Base-by-base conservation (phyloP, 2,329 filamentous ascomycete species). In the Alternaria dauci region DNA sequence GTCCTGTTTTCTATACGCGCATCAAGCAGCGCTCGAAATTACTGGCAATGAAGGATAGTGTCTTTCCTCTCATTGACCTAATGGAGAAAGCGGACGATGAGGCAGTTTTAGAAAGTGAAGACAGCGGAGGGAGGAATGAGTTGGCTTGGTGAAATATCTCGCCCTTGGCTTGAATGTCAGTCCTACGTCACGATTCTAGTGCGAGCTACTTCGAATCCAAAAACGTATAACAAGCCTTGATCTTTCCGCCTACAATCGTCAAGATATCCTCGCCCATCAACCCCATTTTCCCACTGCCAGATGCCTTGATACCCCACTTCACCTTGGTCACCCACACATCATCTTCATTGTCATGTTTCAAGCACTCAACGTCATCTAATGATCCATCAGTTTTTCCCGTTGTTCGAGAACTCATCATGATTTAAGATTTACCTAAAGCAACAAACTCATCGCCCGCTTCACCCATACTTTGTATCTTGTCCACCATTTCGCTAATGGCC, bases 1-100 rank as follows among this genome's bases (percentile, higher is more conserved):
- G 95, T 74, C 91, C 94, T 0, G 92, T 97, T 0, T 98, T 96
- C 69, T 98, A 96, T 79, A 89, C 89, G 32, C 81, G 92, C 14
- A 85, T 87, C 54, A 90, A 88, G 76, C 88, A 91, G 52, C 61
- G 58, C n/a, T 65, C 71, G 14, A 71, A 55, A 43, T 42, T 77
- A 44, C 55, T 41, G 8, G 66, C 58, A 1, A n/a, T 75, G 52
- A 73, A 48, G 48, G 70, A 70, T 7, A 68, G 68, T 3, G 58
- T 73, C 1, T 72, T 67, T 9, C 59, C 59, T 8, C 72, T 76
- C n/a, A 58, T 75, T n/a, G 68, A 65, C 23, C 58, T 69, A 3
- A 52, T 78, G 34, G 75, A 78, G 56, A 63, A 66, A 20, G 54
- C 59, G 36, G 50, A 55, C 18, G 48, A 14, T 6, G 39, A 54